phyloP scores from a whole-genome alignment of 345 rosid species.

The Luvunga scandens region DNA sequence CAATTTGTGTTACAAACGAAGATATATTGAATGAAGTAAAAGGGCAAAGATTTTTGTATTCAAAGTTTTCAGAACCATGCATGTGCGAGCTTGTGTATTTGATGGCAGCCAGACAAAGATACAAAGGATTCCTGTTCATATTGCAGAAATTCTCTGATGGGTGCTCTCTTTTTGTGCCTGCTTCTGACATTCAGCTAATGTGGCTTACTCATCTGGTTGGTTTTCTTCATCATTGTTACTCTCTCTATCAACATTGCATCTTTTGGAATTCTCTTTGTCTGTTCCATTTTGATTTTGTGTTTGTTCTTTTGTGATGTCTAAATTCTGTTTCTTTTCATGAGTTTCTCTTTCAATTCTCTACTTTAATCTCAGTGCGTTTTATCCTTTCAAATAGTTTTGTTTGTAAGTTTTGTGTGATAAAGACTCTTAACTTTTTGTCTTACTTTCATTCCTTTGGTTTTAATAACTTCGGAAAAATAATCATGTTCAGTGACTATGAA shows the following conservation, averaged over 20 bases:
- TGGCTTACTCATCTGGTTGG: constrained; percentile 79
- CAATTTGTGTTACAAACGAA: constrained; percentile 22
- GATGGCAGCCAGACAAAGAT: constrained; percentile 70
- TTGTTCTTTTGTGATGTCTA: constrained; percentile 9
- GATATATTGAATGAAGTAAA: constrained; percentile 45
- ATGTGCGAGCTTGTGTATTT: constrained; percentile 63
- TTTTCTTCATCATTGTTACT: constrained; percentile 1
- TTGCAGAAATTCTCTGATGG: constrained; percentile 46
- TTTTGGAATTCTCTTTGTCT: background rate
- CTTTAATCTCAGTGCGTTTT: background rate
- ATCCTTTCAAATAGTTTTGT: background rate
- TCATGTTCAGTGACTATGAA: background rate
- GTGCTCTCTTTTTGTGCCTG: constrained; percentile 50
- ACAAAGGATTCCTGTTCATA: constrained; percentile 65
- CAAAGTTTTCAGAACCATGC: constrained; percentile 64
- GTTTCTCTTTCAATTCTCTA: background rate
- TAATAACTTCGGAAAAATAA: background rate
- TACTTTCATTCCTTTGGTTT: background rate
- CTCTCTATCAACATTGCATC: too few species aligned
- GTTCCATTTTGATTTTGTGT: background rate
- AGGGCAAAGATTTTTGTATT: constrained; percentile 44
- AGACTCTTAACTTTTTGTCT: background rate
- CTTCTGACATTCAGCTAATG: constrained; percentile 72
- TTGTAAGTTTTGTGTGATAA: background rate
- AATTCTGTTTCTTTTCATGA: background rate